Evolutionary conservation across 78 protist species (phyloP), one percentile per base, ranked within the genome.

Genomic region (Monosiga brevicollis): DNA sequence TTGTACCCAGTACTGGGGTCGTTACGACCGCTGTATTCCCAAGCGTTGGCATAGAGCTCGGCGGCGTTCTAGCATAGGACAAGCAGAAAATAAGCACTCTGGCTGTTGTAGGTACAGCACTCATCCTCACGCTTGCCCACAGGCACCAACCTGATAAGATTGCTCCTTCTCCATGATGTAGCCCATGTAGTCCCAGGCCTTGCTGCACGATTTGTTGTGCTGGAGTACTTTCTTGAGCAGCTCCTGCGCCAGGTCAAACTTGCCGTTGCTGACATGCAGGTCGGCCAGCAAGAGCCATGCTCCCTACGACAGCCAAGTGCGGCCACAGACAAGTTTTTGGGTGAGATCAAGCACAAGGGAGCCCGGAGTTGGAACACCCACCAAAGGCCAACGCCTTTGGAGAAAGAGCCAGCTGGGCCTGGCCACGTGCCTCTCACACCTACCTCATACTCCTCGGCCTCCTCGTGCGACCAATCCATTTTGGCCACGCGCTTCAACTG

Each of bases 181-280:
- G 1, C 96, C 96, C 77, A 85, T 40, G 35, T 73, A 75, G 87
- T 91, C 96, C 87, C 88, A 90, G 37, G 92, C 93, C 70, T 77
- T 49, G 32, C 80, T 74, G 84, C 90, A 81, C 73, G 90, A 82
- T 72, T 86, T 78, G 87, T 94, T 91, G 82, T 39, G 20, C 24
- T 35, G 29, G 20, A 90, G 83, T 26, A 76, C 32, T 37, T 77
- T 36, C 26, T 62, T 29, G 82, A 91, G 86, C 24, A 90, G 81
- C 54, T 89, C 91, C 87, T 55, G 84, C 10, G 93, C 93, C 77
- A 84, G 73, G 75, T 90, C 92, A 76, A 72, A 87, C 80, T 93
- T 90, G 73, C 87, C 90, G 78, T 70, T n/a, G 80, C 40, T 3
- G 73, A 93, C 75, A 87, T 90, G 85, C 24, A 91, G 55, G 80